Evolutionary conservation across 1,139 yeast genomes (phyloP), one percentile per base, ranked within the genome.

Genomic region (Geotrichum histeridarum): DNA sequence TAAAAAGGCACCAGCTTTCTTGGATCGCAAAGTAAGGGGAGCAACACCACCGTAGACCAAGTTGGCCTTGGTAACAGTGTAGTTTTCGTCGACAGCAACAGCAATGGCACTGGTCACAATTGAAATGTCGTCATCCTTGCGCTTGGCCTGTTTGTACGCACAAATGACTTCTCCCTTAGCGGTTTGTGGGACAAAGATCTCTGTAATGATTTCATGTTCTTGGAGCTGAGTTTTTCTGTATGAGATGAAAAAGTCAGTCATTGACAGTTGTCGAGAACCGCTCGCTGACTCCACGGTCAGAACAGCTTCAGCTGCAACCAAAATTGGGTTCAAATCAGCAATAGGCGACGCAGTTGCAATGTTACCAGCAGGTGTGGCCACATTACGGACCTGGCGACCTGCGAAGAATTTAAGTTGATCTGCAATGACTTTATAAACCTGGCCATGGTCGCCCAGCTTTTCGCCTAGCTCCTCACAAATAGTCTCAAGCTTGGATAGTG

Each of bases 291-390:
- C 71, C 1, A 73, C 69, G 4, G 70, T 68, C 8, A 75, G 61
- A 2, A 63, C 62, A 2, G 77, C 75, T 54, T 71, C 71, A 17
- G 74, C 70, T 2, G 76, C 72, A 27, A 74, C 74, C 51, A 75
- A 61, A 6, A 75, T 69, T 1, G 79, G 79, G 59, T 75, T 75
- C 61, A 75, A 59, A 57, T 75, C 79, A 1, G 78, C 73, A 55
- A 75, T 75, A 31, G 79, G 79, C n/a, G 77, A 73, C 0, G 79
- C 79, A 2, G 79, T 75, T 12, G 76, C 77, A 47, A 75, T 72
- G 41, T 74, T 74, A 32, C 79, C 79, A 0, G 78, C 77, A 0
- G 78, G 75, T 6, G 78, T 75, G 12, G 78, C 79, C 7, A 73
- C 78, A 56, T 75, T 75, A 50, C 79, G 68, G 50, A 75, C 74